These are phyloP conservation scores for Suillus fuscotomentosus DNA, from an alignment of 768 basidiomycete genomes.

Conservation along the genomic window DNA sequence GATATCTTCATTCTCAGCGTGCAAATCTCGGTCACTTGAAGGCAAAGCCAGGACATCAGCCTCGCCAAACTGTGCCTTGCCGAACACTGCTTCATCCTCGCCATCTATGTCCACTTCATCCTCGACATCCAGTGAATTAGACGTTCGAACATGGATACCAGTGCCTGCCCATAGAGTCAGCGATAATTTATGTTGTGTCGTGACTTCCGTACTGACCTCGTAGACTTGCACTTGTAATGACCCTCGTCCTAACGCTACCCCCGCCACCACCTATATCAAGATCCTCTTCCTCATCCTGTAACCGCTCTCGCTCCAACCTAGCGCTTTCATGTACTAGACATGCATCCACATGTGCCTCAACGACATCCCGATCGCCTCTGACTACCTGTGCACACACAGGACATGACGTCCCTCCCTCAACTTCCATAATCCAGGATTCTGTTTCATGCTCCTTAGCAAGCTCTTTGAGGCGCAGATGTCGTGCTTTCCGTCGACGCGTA, in stretches of 20 bases:
- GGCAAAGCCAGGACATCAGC: conserved; percentile 53
- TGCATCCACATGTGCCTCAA: conserved; percentile 80
- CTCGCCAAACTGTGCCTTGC: conserved; percentile 75
- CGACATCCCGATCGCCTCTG: conserved; percentile 66
- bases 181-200: not conserved
- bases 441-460: conserved; percentile 64
- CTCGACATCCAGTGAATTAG: conserved; percentile 62
- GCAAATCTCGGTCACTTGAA: conserved; percentile 15
- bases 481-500: conserved; percentile 66
- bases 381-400: conserved; percentile 64
- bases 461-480: conserved; percentile 66
- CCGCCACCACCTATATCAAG: conserved; percentile 41
- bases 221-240: conserved; percentile 34
- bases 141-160: conserved; percentile 68
- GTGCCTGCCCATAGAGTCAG: conserved; percentile 42
- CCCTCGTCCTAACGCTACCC: conserved; percentile 41
- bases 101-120: conserved; percentile 83
- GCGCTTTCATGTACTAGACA: conserved; percentile 61
- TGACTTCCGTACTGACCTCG: conserved; percentile 24
- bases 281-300: conserved; percentile 31
- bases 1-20: conserved; percentile 42
- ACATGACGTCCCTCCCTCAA: conserved; percentile 51
- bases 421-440: conserved; percentile 21
- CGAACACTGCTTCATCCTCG: conserved; percentile 65
- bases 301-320: conserved; percentile 35